A percentile compares a stretch with the other conserved stretches of the same genome.
Evolutionary conservation across 2,329 filamentous ascomycete genomes (phyloP).

Genomic region (Elsinoe ampelina): DNA sequence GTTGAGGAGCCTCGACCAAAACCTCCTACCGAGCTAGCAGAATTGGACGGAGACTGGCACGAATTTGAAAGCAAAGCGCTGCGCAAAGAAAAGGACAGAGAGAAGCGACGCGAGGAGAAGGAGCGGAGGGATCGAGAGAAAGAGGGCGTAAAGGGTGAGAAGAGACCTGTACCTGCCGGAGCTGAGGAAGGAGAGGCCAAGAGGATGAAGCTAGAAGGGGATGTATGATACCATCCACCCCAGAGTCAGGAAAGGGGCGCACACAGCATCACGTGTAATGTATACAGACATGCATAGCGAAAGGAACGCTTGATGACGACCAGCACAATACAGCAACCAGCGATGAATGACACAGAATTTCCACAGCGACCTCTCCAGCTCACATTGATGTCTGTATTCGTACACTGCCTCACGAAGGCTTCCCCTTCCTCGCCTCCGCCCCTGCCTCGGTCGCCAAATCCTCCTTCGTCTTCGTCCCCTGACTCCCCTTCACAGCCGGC

Average conservation of each 20-base stretch:
- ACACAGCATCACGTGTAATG: neutral
- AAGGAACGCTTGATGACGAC: neutral
- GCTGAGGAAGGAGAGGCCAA: constrained; percentile 22
- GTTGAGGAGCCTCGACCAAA: constrained; percentile 66
- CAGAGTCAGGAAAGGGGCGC: neutral
- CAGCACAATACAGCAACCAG: neutral
- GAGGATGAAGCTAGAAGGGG: constrained; percentile 19
- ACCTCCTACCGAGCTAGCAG: constrained; percentile 72
- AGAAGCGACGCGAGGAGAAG: constrained; percentile 39
- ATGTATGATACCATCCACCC: neutral
- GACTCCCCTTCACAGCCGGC: constrained; percentile 56
- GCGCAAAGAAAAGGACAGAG: constrained; percentile 70
- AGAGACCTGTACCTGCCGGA: constrained; percentile 20
- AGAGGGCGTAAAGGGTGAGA: constrained; percentile 18
- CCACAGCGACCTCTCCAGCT: neutral
- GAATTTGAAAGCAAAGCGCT: constrained; percentile 96
- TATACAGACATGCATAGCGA: neutral
- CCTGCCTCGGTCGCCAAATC: constrained; percentile 41
- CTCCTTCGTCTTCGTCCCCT: constrained; percentile 28
- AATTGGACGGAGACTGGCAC: constrained; percentile 91
- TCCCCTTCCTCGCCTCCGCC: constrained; percentile 38
- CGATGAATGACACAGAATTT: neutral
- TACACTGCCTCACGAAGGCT: constrained; percentile 25
- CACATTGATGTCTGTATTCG: neutral
- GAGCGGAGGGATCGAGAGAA: constrained; percentile 44